These are phyloP conservation scores for carrot (Daucus carota) DNA, from an alignment of 129 eudicot species.

Conservation along the genomic window DH1_v3.0 NC_030389.2:41433001-41433500, in stretches of 20 bases:
- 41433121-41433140: constrained; percentile 6
- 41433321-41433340: background rate
- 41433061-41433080: constrained; percentile 14
- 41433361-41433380: constrained; percentile 2
- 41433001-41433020: constrained; percentile 5
- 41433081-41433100: background rate
- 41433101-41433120: background rate
- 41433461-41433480: no score
- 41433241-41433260: background rate
- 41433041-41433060: background rate
- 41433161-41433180: background rate
- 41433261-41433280: background rate
- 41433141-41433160: background rate
- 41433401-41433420: background rate
- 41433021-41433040: constrained; percentile 12
- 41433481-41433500: no score
- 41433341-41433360: background rate
- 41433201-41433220: background rate
- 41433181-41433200: constrained; percentile 4
- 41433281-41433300: background rate
- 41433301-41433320: background rate
- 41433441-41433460: background rate
- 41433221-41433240: background rate
- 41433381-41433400: constrained; percentile 5
- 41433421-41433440: background rate